Evolutionary conservation across 2,329 filamentous ascomycete genomes (phyloP).

Genomic region (Colletotrichum brevisporum): DNA sequence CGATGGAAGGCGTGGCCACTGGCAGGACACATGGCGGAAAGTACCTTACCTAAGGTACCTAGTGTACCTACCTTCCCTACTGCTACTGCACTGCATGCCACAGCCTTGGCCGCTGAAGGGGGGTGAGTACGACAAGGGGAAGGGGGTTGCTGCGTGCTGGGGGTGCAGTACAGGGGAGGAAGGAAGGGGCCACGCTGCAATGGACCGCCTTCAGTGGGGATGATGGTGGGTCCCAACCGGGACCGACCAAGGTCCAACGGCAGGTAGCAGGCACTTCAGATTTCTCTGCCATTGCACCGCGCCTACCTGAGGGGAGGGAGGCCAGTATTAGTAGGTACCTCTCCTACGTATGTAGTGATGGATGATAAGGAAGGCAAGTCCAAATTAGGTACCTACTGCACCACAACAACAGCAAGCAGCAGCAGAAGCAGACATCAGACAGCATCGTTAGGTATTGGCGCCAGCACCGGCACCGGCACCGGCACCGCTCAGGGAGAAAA

Average conservation of each 20-base stretch:
- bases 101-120: slow-evolving; percentile 21
- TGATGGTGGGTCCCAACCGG: not conserved
- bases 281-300: slow-evolving; percentile 3
- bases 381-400: not conserved
- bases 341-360: too few relatives aligned
- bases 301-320: not conserved
- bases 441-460: too few relatives aligned
- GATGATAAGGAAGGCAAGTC: too few relatives aligned
- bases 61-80: not conserved
- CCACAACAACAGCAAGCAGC: not conserved
- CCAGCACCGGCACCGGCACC: not conserved
- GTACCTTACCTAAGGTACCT: not conserved
- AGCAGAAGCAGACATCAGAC: not conserved
- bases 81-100: not conserved
- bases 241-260: slow-evolving; percentile 28
- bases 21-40: slow-evolving; percentile 28
- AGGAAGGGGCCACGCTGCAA: slow-evolving; percentile 11
- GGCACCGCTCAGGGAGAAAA: too few relatives aligned
- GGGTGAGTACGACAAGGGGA: not conserved
- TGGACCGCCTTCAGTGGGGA: slow-evolving; percentile 17
- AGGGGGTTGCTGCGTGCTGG: not conserved
- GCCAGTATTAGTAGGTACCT: too few relatives aligned
- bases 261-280: slow-evolving; percentile 24
- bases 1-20: slow-evolving; percentile 13
- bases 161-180: slow-evolving; percentile 5